Percentiles rank a stretch among this genome's conserved stretches.
phyloP scores from a whole-genome alignment of 139 green algal genomes.

The Chlamydomonas eustigma region DNA sequence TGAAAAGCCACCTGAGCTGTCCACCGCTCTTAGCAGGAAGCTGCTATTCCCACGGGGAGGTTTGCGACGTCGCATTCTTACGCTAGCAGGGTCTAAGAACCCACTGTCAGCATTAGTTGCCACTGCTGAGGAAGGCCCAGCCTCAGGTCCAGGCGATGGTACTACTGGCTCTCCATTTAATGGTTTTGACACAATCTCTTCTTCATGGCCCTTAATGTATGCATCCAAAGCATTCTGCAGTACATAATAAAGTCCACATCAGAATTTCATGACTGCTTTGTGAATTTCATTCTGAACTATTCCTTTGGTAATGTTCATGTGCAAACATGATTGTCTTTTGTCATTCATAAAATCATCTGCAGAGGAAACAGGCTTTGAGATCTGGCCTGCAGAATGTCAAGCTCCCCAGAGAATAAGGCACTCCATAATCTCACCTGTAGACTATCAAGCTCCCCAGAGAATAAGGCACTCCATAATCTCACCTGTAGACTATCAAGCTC shows the following conservation, averaged over 20 bases:
- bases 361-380: no score
- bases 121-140: neutral
- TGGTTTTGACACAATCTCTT: conserved; percentile 19
- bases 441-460: conserved; percentile 49
- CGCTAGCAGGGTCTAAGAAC: neutral
- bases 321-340: no score
- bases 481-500: conserved; percentile 48
- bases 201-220: conserved; percentile 42
- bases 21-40: conserved; percentile 2
- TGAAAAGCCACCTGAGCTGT: conserved; percentile 3
- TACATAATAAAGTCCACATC: no score
- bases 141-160: neutral
- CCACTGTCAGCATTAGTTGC: neutral
- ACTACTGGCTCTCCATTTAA: neutral
- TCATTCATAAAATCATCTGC: no score
- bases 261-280: no score
- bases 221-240: conserved; percentile 69
- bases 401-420: conserved; percentile 44
- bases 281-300: no score
- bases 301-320: no score
- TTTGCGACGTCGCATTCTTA: neutral
- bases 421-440: conserved; percentile 45
- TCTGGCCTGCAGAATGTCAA: conserved; percentile 44
- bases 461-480: conserved; percentile 46
- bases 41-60: conserved; percentile 4